Evolutionary conservation across 139 green algal genomes (phyloP), one percentile per base, ranked within the genome.

Genomic region (Picochlorum sp.): DNA sequence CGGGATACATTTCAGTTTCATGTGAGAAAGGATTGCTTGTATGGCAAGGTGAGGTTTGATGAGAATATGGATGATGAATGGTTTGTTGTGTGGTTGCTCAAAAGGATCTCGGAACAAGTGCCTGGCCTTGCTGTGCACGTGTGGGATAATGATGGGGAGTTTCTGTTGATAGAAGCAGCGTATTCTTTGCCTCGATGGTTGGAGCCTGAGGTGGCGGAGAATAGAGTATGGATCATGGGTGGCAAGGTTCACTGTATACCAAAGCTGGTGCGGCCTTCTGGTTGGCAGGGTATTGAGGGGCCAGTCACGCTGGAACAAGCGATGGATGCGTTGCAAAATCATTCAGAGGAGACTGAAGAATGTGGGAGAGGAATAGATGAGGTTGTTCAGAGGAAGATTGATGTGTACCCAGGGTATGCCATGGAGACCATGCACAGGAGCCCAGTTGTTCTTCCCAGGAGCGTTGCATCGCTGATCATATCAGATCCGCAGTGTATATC

Each of bases 141-240:
- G 31, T 96, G 86, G 83, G 92, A 98, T 72, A 87, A 90, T 50
- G 92, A 98, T 64, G 92, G 92, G 4, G 83, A 98, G 50, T 98
- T 98, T 67, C 60, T 97, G 60, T 80, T 98, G 10, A 96, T 98
- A 28, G 92, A 98, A 77, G 80, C 84, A n/a, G 91, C 91, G 1
- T 89, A 92, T 51, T 57, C 66, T 0, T 70, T 98, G 62, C 91
- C 92, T 1, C 71, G 77, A 20, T 92, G 86, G 85, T 69, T 90
- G 2, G 88, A 85, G 61, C 86, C 86, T 3, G 83, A 92, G 45
- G 77, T 59, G 1, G 69, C 63, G 1, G 58, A 56, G 49, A 84
- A 89, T 77, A 71, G 88, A 3, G 75, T 95, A 34, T 94, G 86
- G 88, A 66, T 95, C 37, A 54, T 67, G 0, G 18, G 34, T 2